Base-by-base conservation (phyloP, 768 basidiomycete genomes). In the Podaxis pistillaris region DNA sequence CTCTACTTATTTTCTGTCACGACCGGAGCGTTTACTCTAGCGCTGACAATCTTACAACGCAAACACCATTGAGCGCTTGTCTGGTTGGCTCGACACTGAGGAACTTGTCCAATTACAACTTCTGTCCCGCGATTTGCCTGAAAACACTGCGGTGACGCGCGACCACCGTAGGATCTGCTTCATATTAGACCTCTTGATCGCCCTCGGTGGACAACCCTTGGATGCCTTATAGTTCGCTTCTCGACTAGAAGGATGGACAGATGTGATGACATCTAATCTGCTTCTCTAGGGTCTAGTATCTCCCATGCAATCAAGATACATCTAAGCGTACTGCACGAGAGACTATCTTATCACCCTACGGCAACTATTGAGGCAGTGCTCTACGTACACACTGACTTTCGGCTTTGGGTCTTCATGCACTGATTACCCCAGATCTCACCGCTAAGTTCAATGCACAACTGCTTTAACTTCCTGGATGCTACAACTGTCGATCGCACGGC, bases 181-280 rank as follows among this genome's bases (percentile, higher is more conserved):
- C 17, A 7, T 9, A 33, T 33, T 33, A 24, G 30, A 17, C 57
- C n/a, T 33, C 22, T n/a, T 8, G 15, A 49, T 47, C 36, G n/a
- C 57, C 28, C n/a, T n/a, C 30, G 19, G 30, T 12, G 57, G 30
- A 36, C 49, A 8, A 12, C 30, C 13, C 22, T 17, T 19, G 44
- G 22, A 17, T 56, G 19, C 36, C 36, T 38, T 13, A 11, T 22
- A 4, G 19, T 2, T 38, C 12, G 49, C 19, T 59, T 44, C 37
- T 52, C 3, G 51, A 41, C 59, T 7, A n/a, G 38, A 36, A 53
- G 28, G 37, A 60, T n/a, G 15, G 36, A 41, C 40, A 40, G 59
- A 44, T 60, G 40, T 60, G 51, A 53, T 28, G 58, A 26, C 38
- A 60, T 60, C 59, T 53, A 28, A 41, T 53, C 36, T 60, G 51